phyloP scores from a whole-genome alignment of 2,329 filamentous ascomycete species.

The Botrytis deweyae region DNA sequence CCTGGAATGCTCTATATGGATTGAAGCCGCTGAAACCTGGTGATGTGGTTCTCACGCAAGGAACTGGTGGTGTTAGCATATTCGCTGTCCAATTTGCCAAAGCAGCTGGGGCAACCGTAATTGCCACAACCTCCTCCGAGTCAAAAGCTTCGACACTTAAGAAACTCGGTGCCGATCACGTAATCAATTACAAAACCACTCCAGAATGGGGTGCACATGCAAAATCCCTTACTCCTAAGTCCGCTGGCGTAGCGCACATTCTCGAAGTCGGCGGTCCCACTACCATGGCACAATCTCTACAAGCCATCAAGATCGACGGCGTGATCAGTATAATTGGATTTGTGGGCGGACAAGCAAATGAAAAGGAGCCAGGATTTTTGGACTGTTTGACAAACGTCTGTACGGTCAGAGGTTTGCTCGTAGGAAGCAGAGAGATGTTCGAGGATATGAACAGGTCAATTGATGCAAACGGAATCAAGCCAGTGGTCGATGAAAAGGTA shows the following conservation, averaged over 20 bases:
- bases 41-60: conserved; percentile 44
- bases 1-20: conserved; percentile 59
- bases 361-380: conserved; percentile 37
- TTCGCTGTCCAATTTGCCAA: conserved; percentile 45
- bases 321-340: conserved; percentile 44
- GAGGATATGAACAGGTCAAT: conserved; percentile 53
- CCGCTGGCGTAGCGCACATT: conserved; percentile 45
- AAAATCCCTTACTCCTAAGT: conserved; percentile 40
- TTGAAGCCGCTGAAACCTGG: conserved; percentile 41
- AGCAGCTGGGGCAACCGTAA: conserved; percentile 44
- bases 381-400: conserved; percentile 40
- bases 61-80: conserved; percentile 46
- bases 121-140: conserved; percentile 44
- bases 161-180: conserved; percentile 44
- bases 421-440: conserved; percentile 49
- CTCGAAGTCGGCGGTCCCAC: conserved; percentile 46
- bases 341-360: conserved; percentile 35
- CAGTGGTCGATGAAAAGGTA: conserved; percentile 48
- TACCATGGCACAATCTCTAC: conserved; percentile 44
- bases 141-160: conserved; percentile 42
- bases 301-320: conserved; percentile 45
- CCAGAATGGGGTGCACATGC: conserved; percentile 45
- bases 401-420: conserved; percentile 48
- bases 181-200: conserved; percentile 46
- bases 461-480: conserved; percentile 48